Base-by-base conservation (phyloP, 352 stramenopile species). In the Phytophthora multivora region DNA sequence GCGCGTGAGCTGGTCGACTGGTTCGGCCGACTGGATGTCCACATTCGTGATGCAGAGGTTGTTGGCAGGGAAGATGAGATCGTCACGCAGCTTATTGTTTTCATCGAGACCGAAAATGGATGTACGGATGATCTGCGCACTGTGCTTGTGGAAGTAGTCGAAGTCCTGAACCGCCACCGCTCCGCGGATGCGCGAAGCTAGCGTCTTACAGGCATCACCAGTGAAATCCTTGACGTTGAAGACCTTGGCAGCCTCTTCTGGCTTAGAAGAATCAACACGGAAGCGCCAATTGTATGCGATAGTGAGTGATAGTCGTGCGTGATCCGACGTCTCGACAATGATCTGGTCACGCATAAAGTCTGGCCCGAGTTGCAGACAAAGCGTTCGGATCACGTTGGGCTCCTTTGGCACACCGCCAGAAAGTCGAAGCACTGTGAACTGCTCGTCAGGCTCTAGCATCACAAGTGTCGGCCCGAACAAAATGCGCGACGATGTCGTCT, bases 221-320 rank as follows among this genome's bases (percentile, higher is more conserved):
- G 86, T 83, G 50, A 93, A 93, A 35, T 93, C 84, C 28, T 90
- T 89, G 52, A 91, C 84, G 47, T 85, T 90, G 61, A 93, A 93
- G 2, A 93, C 73, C 48, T 89, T 90, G 28, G 82, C 73, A 3
- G 80, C 79, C 5, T 89, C 84, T 13, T 36, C 66, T 47, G 76
- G 66, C 39, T 89, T 77, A 7, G 71, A 59, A 10, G 67, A 63
- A 51, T 88, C 75, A 15, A 93, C 77, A 13, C 79, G 73, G 55
- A 93, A 93, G 30, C 90, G 79, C 84, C 84, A 93, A 51, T 93
- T 93, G 77, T 93, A 93, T 21, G 84, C 82, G 52, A 93, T 90
- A 2, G 84, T 93, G 30, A 93, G 67, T 23, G 74, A 84, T 31
- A 93, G 49, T 1, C 84, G 79, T 10, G 84, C 84, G 52, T 93